Evolutionary conservation across 2,329 filamentous ascomycete species (phyloP).

Genomic region (Cercospora sp.): DNA sequence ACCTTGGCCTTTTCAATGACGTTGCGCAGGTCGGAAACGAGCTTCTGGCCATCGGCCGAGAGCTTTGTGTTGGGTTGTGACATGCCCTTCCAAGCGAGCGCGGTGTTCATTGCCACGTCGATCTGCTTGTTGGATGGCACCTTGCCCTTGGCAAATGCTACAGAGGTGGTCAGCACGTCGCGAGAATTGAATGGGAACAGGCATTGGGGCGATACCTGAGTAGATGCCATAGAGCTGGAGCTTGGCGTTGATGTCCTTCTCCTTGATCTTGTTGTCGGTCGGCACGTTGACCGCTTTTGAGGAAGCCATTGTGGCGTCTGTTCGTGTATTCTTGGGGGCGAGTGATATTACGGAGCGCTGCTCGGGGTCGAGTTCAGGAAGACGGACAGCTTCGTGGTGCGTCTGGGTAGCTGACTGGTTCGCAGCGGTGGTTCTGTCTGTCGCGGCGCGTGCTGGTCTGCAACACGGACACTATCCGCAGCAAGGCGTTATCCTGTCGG

Average conservation of each 20-base stretch:
- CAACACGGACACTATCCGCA: constrained; percentile 10
- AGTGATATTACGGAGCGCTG: not conserved
- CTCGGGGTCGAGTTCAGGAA: not conserved
- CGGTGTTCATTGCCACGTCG: constrained; percentile 89
- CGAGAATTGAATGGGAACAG: constrained; percentile 44
- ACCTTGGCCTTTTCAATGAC: constrained; percentile 83
- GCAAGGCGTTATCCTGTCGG: constrained; percentile 12
- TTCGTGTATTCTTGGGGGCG: not conserved
- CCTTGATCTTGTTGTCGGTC: constrained; percentile 71
- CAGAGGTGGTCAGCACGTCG: constrained; percentile 5
- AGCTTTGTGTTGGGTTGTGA: constrained; percentile 71
- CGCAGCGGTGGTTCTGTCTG: not conserved
- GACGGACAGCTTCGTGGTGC: not conserved
- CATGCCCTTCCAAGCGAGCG: constrained; percentile 70
- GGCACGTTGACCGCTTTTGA: constrained; percentile 65
- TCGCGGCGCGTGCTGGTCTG: constrained; percentile 4
- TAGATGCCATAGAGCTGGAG: constrained; percentile 92
- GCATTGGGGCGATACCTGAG: constrained; percentile 36
- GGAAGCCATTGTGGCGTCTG: constrained; percentile 32
- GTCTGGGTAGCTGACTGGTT: not conserved
- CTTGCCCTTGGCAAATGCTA: constrained; percentile 84
- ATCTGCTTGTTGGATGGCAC: constrained; percentile 95
- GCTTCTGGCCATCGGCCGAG: constrained; percentile 75
- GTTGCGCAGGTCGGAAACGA: constrained; percentile 73
- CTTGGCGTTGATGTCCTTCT: constrained; percentile 86